A percentile compares a stretch with the other conserved stretches of the same genome.
These are phyloP conservation scores for Saprolegnia parasitica DNA, from an alignment of 352 stramenopile species.

Conservation along the genomic window DNA sequence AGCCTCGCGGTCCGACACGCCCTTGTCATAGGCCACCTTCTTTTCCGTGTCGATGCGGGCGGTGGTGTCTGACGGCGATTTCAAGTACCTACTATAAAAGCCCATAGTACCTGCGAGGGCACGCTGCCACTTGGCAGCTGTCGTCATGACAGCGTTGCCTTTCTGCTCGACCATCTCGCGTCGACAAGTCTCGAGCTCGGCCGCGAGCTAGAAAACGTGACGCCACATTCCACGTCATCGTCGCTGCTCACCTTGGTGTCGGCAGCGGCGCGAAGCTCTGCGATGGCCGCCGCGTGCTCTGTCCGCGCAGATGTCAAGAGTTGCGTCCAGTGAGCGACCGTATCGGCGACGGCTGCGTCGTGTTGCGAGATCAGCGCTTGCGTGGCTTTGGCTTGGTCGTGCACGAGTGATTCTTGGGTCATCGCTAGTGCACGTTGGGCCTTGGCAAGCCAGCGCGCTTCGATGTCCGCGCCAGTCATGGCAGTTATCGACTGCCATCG, in stretches of 20 bases:
- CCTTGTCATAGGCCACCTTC: conserved; percentile 51
- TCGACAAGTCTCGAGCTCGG: conserved; percentile 17
- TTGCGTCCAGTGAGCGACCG: neutral
- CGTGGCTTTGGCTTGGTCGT: neutral
- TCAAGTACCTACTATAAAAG: neutral
- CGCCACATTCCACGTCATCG: neutral
- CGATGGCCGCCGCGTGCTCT: neutral
- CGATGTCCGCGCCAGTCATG: neutral
- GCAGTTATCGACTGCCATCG: neutral
- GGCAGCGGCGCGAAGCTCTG: neutral
- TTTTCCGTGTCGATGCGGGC: conserved; percentile 59
- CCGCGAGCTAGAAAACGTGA: neutral
- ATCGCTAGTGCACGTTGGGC: neutral
- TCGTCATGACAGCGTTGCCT: conserved; percentile 21
- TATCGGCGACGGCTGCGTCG: neutral
- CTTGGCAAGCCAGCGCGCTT: neutral
- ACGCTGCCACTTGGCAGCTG: conserved; percentile 26
- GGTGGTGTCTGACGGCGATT: conserved; percentile 49
- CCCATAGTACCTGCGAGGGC: conserved; percentile 8
- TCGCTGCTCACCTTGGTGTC: neutral
- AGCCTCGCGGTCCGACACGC: conserved; percentile 59
- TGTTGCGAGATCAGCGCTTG: neutral
- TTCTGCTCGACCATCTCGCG: conserved; percentile 29
- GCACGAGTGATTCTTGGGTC: no score
- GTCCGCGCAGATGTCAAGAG: neutral